phyloP scores from a whole-genome alignment of 257 asterid genomes.

The Leonotis leonurus region DNA sequence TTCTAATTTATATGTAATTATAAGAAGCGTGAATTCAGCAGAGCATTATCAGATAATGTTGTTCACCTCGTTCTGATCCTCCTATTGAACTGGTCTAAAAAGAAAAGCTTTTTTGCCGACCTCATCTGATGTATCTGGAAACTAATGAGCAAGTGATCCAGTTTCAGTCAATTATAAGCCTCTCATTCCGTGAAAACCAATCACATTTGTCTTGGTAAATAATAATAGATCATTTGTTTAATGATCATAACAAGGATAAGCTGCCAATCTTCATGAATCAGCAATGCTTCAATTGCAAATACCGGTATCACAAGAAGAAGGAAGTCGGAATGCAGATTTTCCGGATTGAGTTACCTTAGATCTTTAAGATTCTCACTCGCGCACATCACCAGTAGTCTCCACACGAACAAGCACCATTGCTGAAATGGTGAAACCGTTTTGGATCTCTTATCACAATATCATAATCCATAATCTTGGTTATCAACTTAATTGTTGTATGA shows the following conservation, averaged over 20 bases:
- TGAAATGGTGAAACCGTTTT: constrained; percentile 84
- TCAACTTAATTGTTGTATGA: constrained; percentile 61
- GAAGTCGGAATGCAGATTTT: neutral
- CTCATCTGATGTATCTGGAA: neutral
- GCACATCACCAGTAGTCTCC: constrained; percentile 79
- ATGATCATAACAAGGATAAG: neutral
- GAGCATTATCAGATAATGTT: neutral
- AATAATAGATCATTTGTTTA: neutral
- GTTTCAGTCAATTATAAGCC: neutral
- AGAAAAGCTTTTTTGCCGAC: neutral
- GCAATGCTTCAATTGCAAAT: neutral
- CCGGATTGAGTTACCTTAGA: neutral
- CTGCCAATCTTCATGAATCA: neutral
- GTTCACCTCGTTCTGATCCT: neutral
- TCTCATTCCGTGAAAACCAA: neutral
- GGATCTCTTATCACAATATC: constrained; percentile 88
- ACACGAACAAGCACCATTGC: constrained; percentile 73
- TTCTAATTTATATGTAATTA: neutral
- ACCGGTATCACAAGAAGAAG: neutral
- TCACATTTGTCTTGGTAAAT: neutral
- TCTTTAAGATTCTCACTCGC: neutral
- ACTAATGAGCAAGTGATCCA: neutral
- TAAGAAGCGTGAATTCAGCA: neutral
- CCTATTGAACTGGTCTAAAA: neutral
- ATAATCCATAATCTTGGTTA: constrained; percentile 49